Base-by-base conservation (phyloP, 2,329 filamentous ascomycete species). In the Aspergillus luchuensis region DNA sequence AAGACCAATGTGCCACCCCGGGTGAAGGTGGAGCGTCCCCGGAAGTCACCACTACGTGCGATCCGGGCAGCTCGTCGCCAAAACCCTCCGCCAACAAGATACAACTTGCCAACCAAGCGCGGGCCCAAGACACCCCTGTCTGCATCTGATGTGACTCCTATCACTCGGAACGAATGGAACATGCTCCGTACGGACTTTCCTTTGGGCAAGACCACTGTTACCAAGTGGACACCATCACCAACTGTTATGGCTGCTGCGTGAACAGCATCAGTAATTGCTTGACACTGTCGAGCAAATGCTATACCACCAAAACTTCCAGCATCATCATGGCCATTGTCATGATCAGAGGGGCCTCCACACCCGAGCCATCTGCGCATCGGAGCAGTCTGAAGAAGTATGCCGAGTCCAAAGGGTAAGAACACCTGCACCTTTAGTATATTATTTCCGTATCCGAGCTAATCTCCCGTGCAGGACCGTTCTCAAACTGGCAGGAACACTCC, bases 81-180 rank as follows among this genome's bases (percentile, higher is more conserved):
- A 64, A 64, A 50, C 58, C 60, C 48, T 56, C 58, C 19, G 55
- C 59, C 52, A 28, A 55, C 52, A n/a, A 19, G 38, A 15, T 55
- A 47, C 8, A 43, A 43, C 36, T 11, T 64, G 21, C 63, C 67
- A 13, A 30, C 60, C 15, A 69, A 67, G 45, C 71, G 71, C 7
- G 75, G 73, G 0, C 75, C 77, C 3, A 76, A 76, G 61, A 79
- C 77, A 1, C 77, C 77, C 3, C 63, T 77, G 52, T 77, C 75
- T 4, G 76, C 77, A 0, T 79, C 77, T 2, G 77, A 79, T 64
- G 76, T 79, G 15, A 79, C 77, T 1, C 77, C 77, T 1, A 78
- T 78, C 57, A 79, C 77, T 2, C 67, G 72, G 13, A 76, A 74
- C 39, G 77, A 79, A 61, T 79, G 77, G 77, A 78, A 78, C 55